phyloP scores from a whole-genome alignment of 1,284 basidiomycete genomes.

The Rhodotorula sp. region DNA sequence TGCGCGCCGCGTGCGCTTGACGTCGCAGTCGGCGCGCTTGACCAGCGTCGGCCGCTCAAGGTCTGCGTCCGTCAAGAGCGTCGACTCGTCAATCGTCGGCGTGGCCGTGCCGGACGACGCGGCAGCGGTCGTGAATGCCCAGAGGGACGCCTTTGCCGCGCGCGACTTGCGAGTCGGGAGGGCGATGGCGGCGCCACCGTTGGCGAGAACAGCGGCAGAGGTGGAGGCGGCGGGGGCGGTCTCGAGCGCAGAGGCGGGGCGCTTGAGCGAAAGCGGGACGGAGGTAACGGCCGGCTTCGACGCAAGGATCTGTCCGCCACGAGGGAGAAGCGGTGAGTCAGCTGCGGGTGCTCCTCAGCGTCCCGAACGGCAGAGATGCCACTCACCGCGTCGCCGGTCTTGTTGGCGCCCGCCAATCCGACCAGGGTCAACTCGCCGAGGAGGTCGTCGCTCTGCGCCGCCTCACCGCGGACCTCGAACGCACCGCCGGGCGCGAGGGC shows the following conservation, averaged over 20 bases:
- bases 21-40: slow-evolving; percentile 62
- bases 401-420: slow-evolving; percentile 30
- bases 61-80: slow-evolving; percentile 71
- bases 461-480: slow-evolving; percentile 29
- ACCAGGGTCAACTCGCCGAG: slow-evolving; percentile 33
- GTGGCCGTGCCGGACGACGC: slow-evolving; percentile 50
- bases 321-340: background rate
- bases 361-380: fast-evolving
- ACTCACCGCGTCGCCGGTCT: slow-evolving; percentile 17
- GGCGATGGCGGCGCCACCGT: slow-evolving; percentile 33
- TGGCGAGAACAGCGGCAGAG: slow-evolving; percentile 48
- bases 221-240: slow-evolving; percentile 53
- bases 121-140: slow-evolving; percentile 61
- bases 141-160: slow-evolving; percentile 66
- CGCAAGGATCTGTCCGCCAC: slow-evolving; percentile 14
- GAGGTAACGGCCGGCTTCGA: slow-evolving; percentile 33
- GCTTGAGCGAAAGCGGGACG: slow-evolving; percentile 39
- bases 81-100: slow-evolving; percentile 72
- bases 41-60: slow-evolving; percentile 65
- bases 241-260: slow-evolving; percentile 32
- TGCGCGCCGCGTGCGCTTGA: slow-evolving; percentile 64
- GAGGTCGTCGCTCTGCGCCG: slow-evolving; percentile 28
- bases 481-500: slow-evolving; percentile 30
- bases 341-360: background rate
- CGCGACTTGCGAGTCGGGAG: slow-evolving; percentile 54